Conservation (phyloP, 805 yeast species). For the Starmerella floricola region DNA sequence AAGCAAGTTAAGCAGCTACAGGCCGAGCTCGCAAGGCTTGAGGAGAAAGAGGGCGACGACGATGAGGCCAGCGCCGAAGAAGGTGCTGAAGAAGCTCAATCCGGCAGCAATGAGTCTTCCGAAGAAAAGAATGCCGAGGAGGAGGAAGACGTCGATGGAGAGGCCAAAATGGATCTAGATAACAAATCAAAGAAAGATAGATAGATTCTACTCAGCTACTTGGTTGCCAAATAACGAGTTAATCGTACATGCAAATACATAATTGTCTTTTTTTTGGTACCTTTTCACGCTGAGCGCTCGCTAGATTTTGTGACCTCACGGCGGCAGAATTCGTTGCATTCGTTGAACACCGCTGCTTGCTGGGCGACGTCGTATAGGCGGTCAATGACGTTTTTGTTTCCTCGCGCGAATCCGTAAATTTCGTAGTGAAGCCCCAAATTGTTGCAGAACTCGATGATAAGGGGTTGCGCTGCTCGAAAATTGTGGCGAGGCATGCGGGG, state of each 20-base stretch:
- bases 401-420: conserved; percentile 71
- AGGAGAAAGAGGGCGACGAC: conserved; percentile 23
- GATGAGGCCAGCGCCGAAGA: neutral
- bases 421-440: conserved; percentile 68
- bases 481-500: conserved; percentile 86
- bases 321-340: conserved; percentile 54
- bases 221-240: neutral
- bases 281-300: too few species aligned
- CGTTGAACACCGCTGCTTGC: conserved; percentile 65
- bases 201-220: too few species aligned
- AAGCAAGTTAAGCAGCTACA: conserved; percentile 67
- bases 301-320: conserved; percentile 31
- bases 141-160: neutral
- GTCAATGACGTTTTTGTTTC: conserved; percentile 58
- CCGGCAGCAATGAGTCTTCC: too few species aligned
- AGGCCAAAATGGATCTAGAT: too few species aligned
- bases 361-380: conserved; percentile 63
- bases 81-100: neutral
- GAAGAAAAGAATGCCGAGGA: neutral
- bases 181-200: too few species aligned
- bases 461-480: conserved; percentile 59
- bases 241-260: neutral
- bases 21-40: conserved; percentile 56
- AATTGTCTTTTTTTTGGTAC: too few species aligned
- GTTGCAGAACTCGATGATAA: conserved; percentile 61